These are phyloP conservation scores for Suillus variegatus DNA, from an alignment of 768 basidiomycete genomes.

Conservation along the genomic window DNA sequence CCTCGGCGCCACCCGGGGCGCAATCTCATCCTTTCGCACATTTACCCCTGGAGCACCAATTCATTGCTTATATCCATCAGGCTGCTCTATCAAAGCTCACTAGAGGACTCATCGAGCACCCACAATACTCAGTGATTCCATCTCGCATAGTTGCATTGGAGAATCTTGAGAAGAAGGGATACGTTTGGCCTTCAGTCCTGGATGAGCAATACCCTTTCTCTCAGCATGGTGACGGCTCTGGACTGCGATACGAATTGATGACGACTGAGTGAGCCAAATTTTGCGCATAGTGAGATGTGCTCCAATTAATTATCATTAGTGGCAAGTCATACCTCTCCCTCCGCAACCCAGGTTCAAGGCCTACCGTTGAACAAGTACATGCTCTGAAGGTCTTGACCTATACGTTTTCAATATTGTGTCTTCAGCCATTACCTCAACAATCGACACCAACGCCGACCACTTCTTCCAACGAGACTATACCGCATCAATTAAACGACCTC, in stretches of 20 bases:
- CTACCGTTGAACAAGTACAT: constrained; percentile 62
- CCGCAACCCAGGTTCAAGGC: constrained; percentile 41
- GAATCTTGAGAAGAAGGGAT: constrained; percentile 36
- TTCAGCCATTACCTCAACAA: constrained; percentile 42
- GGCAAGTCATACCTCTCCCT: constrained; percentile 54
- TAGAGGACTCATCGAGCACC: constrained; percentile 4
- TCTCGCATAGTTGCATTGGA: constrained; percentile 20
- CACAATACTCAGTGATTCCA: neutral
- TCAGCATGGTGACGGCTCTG: constrained; percentile 17
- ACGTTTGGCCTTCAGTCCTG: constrained; percentile 44
- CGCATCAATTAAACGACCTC: constrained; percentile 57
- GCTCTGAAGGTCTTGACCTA: constrained; percentile 41
- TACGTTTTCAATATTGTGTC: constrained; percentile 55
- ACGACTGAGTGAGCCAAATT: constrained; percentile 30
- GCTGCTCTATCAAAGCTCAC: constrained; percentile 23
- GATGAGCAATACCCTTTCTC: constrained; percentile 36
- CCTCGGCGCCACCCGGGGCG: constrained; percentile 4
- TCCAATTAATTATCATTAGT: constrained; percentile 19
- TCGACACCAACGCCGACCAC: constrained; percentile 30
- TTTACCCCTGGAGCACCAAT: constrained; percentile 13
- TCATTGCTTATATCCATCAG: constrained; percentile 28
- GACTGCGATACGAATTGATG: constrained; percentile 35
- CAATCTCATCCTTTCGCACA: constrained; percentile 11
- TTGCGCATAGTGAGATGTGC: neutral
- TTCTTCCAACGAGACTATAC: constrained; percentile 29